Percentiles rank a stretch among this genome's conserved stretches.
Conservation (phyloP, 352 stramenopile species). For the Pythium pyrilobum region DNA sequence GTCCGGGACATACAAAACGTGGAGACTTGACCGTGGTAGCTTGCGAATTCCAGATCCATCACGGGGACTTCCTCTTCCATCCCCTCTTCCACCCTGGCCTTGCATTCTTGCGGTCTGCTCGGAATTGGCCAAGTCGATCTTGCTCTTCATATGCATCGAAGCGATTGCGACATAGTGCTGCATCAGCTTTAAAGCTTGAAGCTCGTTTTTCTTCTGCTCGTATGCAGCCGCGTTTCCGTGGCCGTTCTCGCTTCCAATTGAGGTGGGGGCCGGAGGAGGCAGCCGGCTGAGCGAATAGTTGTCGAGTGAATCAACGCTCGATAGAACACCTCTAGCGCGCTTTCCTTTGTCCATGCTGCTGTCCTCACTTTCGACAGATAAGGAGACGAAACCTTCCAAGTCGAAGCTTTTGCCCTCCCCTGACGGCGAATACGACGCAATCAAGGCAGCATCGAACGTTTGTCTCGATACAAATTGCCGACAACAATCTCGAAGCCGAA, state of each 20-base stretch:
- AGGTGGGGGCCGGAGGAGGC: constrained; percentile 6
- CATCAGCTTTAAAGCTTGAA: constrained; percentile 78
- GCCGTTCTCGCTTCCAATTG: constrained; percentile 3
- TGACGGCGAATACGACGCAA: constrained; percentile 41
- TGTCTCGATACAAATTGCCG: constrained; percentile 72
- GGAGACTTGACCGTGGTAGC: constrained; percentile 19
- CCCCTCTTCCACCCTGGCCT: constrained; percentile 16
- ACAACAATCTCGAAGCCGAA: constrained; percentile 56
- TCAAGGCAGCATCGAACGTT: constrained; percentile 76
- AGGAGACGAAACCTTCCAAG: constrained; percentile 14
- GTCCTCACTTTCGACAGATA: constrained; percentile 6
- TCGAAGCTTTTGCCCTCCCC: constrained; percentile 23
- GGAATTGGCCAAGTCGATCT: constrained; percentile 77
- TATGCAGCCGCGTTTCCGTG: constrained; percentile 25
- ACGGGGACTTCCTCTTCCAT: constrained; percentile 7
- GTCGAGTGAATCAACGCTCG: constrained; percentile 69
- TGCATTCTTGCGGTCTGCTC: constrained; percentile 76
- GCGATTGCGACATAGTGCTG: constrained; percentile 85
- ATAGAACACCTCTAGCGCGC: constrained; percentile 36
- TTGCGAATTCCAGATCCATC: constrained; percentile 11
- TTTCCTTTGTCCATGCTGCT: neutral
- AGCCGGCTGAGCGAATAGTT: constrained; percentile 29
- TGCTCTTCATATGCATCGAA: constrained; percentile 88
- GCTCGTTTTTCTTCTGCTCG: constrained; percentile 72
- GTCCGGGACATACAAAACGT: constrained; percentile 31